phyloP scores from a whole-genome alignment of 768 basidiomycete species.

The Zangia roseola region DNA sequence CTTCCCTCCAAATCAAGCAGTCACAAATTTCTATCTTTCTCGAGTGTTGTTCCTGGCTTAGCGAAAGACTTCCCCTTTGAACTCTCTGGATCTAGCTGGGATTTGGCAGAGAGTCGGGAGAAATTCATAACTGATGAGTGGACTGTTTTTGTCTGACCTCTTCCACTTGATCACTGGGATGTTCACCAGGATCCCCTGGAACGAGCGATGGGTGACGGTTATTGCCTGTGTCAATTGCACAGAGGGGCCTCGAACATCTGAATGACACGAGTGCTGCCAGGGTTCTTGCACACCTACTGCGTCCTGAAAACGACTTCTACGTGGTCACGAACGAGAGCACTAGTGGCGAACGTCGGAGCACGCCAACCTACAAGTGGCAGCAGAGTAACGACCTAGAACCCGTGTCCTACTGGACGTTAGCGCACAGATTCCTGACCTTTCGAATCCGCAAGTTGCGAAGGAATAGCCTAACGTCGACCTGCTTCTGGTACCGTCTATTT shows the following conservation, averaged over 20 bases:
- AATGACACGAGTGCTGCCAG: too few species aligned
- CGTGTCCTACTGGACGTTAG: slow-evolving; percentile 51
- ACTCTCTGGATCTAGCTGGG: neutral
- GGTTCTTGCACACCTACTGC: slow-evolving; percentile 23
- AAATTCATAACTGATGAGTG: neutral
- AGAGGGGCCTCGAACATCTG: slow-evolving; percentile 38
- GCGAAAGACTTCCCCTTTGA: neutral
- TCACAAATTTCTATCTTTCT: neutral
- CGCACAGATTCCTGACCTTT: slow-evolving; percentile 50
- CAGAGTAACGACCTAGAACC: slow-evolving; percentile 33
- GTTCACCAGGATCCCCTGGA: slow-evolving; percentile 45
- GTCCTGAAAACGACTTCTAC: slow-evolving; percentile 40
- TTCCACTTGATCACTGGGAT: slow-evolving; percentile 42
- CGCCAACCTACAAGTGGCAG: slow-evolving; percentile 27
- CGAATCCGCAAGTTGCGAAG: slow-evolving; percentile 37
- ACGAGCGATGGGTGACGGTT: slow-evolving; percentile 45
- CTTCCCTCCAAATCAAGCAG: neutral
- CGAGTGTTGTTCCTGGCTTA: neutral
- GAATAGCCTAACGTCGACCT: slow-evolving; percentile 12
- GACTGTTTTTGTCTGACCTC: slow-evolving; percentile 37
- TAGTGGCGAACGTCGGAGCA: slow-evolving; percentile 26
- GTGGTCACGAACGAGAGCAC: slow-evolving; percentile 9
- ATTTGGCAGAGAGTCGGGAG: neutral
- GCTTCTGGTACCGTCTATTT: slow-evolving; percentile 42
- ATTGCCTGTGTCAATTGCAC: slow-evolving; percentile 10